These are phyloP conservation scores for Alliaria petiolata DNA, from an alignment of 345 rosid species.

Conservation along the genomic window DNA sequence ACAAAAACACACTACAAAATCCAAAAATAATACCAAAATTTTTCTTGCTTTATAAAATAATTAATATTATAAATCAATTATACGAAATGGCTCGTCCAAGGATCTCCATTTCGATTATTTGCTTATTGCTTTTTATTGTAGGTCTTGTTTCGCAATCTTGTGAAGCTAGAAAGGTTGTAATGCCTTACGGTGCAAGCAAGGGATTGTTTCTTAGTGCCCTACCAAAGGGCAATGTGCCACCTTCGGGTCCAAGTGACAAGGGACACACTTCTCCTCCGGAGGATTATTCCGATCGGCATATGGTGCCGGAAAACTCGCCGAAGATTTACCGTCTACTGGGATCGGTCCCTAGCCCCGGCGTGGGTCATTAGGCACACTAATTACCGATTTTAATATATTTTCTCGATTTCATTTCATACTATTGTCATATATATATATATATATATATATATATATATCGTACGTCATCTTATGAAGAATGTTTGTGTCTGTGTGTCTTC, in stretches of 20 bases:
- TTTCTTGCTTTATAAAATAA: not conserved
- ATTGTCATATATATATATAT: no score
- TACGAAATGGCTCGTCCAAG: slow-evolving; percentile 21
- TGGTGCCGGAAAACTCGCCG: slow-evolving; percentile 19
- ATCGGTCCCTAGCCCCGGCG: slow-evolving; percentile 56
- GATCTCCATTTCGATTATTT: slow-evolving; percentile 5
- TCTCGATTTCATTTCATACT: not conserved
- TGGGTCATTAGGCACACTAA: slow-evolving; percentile 35
- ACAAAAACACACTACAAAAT: not conserved
- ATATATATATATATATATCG: not conserved
- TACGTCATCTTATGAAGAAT: not conserved
- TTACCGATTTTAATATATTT: not conserved
- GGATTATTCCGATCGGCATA: not conserved
- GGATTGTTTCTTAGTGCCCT: slow-evolving; percentile 27
- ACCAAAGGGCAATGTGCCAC: slow-evolving; percentile 35
- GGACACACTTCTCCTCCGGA: slow-evolving; percentile 32
- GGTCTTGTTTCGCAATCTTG: slow-evolving; percentile 18
- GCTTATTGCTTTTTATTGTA: not conserved
- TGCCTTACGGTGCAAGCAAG: slow-evolving; percentile 25
- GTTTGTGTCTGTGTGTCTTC: slow-evolving; percentile 6
- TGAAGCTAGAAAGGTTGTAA: slow-evolving; percentile 19
- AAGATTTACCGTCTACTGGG: slow-evolving; percentile 24
- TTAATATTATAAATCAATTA: not conserved
- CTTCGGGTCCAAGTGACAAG: slow-evolving; percentile 37
- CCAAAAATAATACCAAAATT: not conserved